Evolutionary conservation across 192 early-diverging fungal species (phyloP).

Genomic region (Backusella circina): DNA sequence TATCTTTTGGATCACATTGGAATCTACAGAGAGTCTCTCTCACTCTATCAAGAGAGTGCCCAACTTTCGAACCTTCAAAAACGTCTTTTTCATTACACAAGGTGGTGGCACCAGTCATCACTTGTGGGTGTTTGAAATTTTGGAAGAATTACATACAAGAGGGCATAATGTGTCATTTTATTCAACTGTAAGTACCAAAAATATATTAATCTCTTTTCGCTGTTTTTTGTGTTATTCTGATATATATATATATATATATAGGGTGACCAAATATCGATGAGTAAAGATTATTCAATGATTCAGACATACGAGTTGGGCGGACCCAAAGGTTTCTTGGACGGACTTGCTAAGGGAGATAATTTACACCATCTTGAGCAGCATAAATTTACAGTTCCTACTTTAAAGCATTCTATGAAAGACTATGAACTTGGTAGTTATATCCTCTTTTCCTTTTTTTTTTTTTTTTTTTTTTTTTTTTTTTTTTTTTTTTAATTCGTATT

Average conservation of each 20-base stretch:
- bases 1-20: neutral
- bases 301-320: neutral
- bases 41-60: neutral
- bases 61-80: neutral
- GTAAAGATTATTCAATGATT: constrained; percentile 5
- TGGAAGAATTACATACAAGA: constrained; percentile 3
- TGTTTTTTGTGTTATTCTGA: neutral
- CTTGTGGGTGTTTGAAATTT: constrained; percentile 18
- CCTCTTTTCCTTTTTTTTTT: too few species aligned
- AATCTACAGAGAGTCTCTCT: neutral
- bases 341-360: neutral
- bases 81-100: neutral
- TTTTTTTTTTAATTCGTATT: too few species aligned
- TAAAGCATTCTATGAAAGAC: neutral
- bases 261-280: constrained; percentile 6
- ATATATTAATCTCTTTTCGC: neutral
- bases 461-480: too few species aligned
- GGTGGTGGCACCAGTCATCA: constrained; percentile 16
- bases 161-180: constrained; percentile 18
- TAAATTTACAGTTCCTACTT: neutral
- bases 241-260: neutral
- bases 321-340: neutral
- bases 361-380: neutral
- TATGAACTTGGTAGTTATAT: neutral
- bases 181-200: neutral